phyloP scores from a whole-genome alignment of 345 rosid genomes.

The Gossypium raimondii region DNA sequence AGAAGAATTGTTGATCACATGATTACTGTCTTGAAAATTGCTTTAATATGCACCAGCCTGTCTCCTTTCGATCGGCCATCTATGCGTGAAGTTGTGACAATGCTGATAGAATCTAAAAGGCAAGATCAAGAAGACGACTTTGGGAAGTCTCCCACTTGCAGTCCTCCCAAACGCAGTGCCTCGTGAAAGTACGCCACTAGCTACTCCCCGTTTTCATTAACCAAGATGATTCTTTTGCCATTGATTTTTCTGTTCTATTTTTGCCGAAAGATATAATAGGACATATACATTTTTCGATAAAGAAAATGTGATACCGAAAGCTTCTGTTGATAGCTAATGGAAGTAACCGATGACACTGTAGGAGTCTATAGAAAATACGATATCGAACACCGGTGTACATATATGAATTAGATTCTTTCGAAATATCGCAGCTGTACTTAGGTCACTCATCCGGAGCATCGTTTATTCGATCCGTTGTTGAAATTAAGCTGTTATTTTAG shows the following conservation, averaged over 20 bases:
- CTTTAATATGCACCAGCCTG: slow-evolving; percentile 62
- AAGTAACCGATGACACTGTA: not conserved
- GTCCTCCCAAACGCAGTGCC: slow-evolving; percentile 24
- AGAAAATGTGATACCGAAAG: not conserved
- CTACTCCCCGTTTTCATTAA: slow-evolving; percentile 11
- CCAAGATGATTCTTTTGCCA: slow-evolving; percentile 21
- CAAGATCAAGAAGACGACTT: slow-evolving; percentile 43
- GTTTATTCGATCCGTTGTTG: not conserved
- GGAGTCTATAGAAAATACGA: slow-evolving; percentile 13
- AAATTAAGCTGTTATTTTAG: not conserved
- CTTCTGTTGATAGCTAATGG: slow-evolving; percentile 12
- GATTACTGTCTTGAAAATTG: slow-evolving; percentile 73
- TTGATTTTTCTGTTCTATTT: slow-evolving; percentile 19
- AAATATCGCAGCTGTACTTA: not conserved
- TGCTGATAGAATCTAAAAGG: slow-evolving; percentile 72
- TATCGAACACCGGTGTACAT: slow-evolving; percentile 30
- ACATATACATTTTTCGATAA: slow-evolving; percentile 8
- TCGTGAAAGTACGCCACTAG: slow-evolving; percentile 21
- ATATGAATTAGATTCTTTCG: not conserved
- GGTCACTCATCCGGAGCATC: not conserved
- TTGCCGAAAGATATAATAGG: not conserved
- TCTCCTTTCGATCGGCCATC: slow-evolving; percentile 81
- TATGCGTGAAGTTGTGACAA: slow-evolving; percentile 77
- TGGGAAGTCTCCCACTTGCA: slow-evolving; percentile 27
- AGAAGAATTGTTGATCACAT: slow-evolving; percentile 52